Base-by-base conservation (phyloP, 1,139 yeast species). In the Dujonia santamariae region DNA sequence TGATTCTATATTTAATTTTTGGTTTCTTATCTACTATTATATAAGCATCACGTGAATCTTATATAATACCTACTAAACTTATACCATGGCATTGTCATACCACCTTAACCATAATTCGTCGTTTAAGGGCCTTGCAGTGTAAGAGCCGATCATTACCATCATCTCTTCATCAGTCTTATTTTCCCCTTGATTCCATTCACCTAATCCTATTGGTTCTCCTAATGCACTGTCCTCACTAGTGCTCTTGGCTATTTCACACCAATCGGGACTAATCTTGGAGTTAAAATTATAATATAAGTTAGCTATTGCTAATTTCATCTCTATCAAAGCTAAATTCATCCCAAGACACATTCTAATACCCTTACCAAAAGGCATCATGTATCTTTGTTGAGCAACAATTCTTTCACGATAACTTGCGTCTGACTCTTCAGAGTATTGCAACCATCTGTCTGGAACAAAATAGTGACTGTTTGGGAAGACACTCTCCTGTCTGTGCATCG, bases 261-360 rank as follows among this genome's bases (percentile, higher is more conserved):
- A 74, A 31, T 65, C 62, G 2, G 47, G 30, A 36, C 72, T 63
- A 4, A 73, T 48, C 13, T 45, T 42, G 12, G 67, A 56, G 4
- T 46, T 42, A 46, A 54, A 81, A 26, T 70, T 65, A 63, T 75
- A 67, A 51, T 80, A 76, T 11, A 81, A 53, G 38, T 70, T 68
- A 11, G 80, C 76, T 19, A 78, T 50, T 7, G 75, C 71, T 30
- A 80, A 49, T 48, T 80, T 81, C 67, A 82, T 79, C 50, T 81
- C 90, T 30, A 76, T 74, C 22, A 75, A 55, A 0, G 88, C 90
- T 37, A 82, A 59, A 47, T 81, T 70, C 80, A 78, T 74, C 0
- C 90, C 90, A 37, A 80, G 60, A 47, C 90, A 82, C 88, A 80
- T 80, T 40, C 88, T 61, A n/a, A 79, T 67, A 2, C 90, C 90